Conservation (phyloP, 148 eudicot genomes). For the Rhododendron simsii region DNA sequence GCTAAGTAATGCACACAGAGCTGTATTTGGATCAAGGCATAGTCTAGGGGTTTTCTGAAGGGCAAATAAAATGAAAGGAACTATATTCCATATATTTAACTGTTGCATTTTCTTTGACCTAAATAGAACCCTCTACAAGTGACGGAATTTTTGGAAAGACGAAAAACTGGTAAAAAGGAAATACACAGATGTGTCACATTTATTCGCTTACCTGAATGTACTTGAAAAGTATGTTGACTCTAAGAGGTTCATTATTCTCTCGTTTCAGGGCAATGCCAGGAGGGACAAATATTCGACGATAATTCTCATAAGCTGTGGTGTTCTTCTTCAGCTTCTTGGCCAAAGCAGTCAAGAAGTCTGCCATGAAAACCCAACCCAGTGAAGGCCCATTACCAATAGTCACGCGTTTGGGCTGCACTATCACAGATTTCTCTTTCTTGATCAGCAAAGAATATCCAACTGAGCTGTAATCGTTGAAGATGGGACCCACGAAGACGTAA, state of each 20-base stretch:
- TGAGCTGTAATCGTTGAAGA: constrained; percentile 81
- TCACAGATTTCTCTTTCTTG: constrained; percentile 55
- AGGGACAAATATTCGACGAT: constrained; percentile 64
- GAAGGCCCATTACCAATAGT: constrained; percentile 73
- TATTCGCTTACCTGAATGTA: constrained; percentile 57
- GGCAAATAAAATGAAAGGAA: neutral
- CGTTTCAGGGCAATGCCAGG: constrained; percentile 60
- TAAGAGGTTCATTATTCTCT: constrained; percentile 55
- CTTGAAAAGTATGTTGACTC: constrained; percentile 75
- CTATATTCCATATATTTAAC: neutral
- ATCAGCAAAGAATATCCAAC: constrained; percentile 80
- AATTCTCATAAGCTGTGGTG: constrained; percentile 60
- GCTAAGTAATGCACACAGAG: neutral
- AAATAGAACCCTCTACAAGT: neutral
- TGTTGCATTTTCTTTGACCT: neutral
- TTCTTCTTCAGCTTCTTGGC: constrained; percentile 68
- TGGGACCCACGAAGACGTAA: constrained; percentile 69
- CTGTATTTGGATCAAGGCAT: neutral
- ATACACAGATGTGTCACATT: neutral
- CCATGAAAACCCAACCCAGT: constrained; percentile 77
- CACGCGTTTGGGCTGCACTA: constrained; percentile 69
- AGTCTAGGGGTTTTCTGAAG: neutral
- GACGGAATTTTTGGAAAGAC: neutral
- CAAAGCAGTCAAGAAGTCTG: constrained; percentile 56
- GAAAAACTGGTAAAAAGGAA: neutral